A percentile compares a stretch with the other conserved stretches of the same genome.
Conservation (phyloP, 2,329 filamentous ascomycete genomes). For the Didymosphaeria variabile region DNA sequence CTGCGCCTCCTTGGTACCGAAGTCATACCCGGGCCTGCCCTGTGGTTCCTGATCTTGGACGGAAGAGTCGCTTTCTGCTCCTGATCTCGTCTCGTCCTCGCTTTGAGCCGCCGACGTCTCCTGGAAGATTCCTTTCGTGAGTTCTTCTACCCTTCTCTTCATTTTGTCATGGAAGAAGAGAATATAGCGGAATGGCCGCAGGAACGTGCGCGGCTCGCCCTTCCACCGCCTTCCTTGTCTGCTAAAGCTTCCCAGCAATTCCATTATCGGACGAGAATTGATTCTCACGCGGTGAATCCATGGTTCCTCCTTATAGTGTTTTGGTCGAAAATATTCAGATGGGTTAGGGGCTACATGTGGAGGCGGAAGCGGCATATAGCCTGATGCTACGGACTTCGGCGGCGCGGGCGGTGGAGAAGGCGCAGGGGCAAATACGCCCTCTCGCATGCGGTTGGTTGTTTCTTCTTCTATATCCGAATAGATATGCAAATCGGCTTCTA, state of each 20-base stretch:
- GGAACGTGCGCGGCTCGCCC: background rate
- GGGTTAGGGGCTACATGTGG: background rate
- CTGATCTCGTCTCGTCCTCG: background rate
- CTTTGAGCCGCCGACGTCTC: background rate
- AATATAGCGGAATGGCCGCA: constrained; percentile 3
- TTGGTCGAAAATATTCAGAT: background rate
- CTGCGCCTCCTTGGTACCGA: background rate
- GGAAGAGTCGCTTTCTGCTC: background rate
- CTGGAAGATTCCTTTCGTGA: background rate
- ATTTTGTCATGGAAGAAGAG: background rate
- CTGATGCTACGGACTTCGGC: background rate
- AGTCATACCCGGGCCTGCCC: background rate
- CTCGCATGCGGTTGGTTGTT: background rate
- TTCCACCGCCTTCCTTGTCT: background rate
- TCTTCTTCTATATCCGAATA: background rate
- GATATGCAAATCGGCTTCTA: background rate
- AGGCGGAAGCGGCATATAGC: background rate
- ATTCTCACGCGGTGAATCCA: background rate
- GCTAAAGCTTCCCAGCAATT: background rate
- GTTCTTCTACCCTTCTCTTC: background rate
- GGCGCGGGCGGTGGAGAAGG: background rate
- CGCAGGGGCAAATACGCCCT: background rate
- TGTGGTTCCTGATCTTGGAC: background rate
- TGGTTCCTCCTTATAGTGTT: background rate
- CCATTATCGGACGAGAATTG: background rate